Percentiles rank a stretch among this genome's conserved stretches.
Conservation (phyloP, 2,329 filamentous ascomycete genomes). For the Aspergillus neoniger region DNA sequence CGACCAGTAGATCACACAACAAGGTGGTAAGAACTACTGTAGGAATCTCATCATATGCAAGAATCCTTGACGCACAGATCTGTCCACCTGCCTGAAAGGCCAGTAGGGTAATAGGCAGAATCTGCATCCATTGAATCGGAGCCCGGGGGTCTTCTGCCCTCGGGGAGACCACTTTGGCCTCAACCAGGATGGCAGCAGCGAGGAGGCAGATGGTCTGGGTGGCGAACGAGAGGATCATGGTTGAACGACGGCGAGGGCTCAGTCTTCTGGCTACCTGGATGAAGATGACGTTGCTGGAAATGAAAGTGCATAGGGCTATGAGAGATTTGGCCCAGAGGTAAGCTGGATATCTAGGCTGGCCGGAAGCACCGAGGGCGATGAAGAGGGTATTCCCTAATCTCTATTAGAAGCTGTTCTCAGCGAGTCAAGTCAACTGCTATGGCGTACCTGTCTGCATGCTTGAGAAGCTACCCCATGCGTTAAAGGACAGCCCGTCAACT, state of each 20-base stretch:
- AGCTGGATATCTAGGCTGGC: conserved; percentile 42
- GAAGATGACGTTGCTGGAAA: conserved; percentile 45
- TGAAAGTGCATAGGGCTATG: conserved; percentile 41
- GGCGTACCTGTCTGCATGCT: conserved; percentile 46
- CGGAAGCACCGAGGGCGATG: conserved; percentile 44
- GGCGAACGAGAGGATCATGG: conserved; percentile 42
- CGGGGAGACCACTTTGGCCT: conserved; percentile 34
- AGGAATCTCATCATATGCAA: conserved; percentile 43
- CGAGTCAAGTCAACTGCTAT: not conserved
- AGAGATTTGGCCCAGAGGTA: conserved; percentile 48
- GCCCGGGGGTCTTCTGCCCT: conserved; percentile 31
- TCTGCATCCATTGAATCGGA: conserved; percentile 39
- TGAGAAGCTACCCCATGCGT: conserved; percentile 46
- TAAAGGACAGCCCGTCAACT: conserved; percentile 44
- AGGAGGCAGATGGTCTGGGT: conserved; percentile 41
- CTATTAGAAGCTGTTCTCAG: not conserved
- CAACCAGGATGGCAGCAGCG: conserved; percentile 38
- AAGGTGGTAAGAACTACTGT: conserved; percentile 46
- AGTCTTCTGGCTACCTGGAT: conserved; percentile 36
- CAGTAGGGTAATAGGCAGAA: conserved; percentile 42
- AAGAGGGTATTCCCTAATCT: conserved; percentile 47
- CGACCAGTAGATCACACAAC: conserved; percentile 43
- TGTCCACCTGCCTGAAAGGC: conserved; percentile 46
- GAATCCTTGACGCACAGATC: conserved; percentile 40
- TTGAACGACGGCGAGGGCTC: conserved; percentile 38